Conservation (phyloP, 352 stramenopile species). For the Globisporangium paroecandrum region DNA sequence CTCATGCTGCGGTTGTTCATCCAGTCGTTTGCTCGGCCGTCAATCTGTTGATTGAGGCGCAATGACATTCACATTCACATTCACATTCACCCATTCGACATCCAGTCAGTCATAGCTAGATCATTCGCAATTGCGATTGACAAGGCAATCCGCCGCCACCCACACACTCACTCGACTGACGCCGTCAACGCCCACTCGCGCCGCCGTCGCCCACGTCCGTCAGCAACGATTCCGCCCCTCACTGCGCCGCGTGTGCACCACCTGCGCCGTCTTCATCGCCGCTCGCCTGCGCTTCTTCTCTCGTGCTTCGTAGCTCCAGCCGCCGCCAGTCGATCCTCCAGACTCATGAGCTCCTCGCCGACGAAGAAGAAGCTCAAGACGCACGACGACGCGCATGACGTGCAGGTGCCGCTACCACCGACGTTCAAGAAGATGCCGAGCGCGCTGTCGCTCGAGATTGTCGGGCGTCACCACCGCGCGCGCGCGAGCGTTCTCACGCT, state of each 20-base stretch:
- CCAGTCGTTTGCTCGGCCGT: not conserved
- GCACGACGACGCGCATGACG: conserved; percentile 1
- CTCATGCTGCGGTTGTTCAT: not conserved
- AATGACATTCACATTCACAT: not conserved
- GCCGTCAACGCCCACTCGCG: not conserved
- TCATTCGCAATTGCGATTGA: not conserved
- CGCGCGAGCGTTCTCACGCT: conserved; percentile 74
- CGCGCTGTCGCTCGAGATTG: conserved; percentile 42
- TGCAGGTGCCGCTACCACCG: not conserved
- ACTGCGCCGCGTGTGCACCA: conserved; percentile 2
- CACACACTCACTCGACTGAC: not conserved
- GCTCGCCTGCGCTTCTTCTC: not conserved
- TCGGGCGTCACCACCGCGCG: conserved; percentile 47
- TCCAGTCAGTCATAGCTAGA: not conserved
- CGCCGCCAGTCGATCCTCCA: conserved; percentile 8
- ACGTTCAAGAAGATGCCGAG: conserved; percentile 42
- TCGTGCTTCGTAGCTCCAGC: not conserved
- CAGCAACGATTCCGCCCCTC: conserved; percentile 10
- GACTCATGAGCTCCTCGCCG: conserved; percentile 16
- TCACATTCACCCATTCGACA: not conserved
- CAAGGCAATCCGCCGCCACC: conserved; percentile 1
- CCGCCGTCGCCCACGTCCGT: not conserved
- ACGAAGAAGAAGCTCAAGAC: conserved; percentile 20
- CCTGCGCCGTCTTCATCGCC: not conserved
- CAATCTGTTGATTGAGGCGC: not conserved